These are phyloP conservation scores for Hanseniaspora clermontiae DNA, from an alignment of 805 yeast genomes.

Conservation along the genomic window DNA sequence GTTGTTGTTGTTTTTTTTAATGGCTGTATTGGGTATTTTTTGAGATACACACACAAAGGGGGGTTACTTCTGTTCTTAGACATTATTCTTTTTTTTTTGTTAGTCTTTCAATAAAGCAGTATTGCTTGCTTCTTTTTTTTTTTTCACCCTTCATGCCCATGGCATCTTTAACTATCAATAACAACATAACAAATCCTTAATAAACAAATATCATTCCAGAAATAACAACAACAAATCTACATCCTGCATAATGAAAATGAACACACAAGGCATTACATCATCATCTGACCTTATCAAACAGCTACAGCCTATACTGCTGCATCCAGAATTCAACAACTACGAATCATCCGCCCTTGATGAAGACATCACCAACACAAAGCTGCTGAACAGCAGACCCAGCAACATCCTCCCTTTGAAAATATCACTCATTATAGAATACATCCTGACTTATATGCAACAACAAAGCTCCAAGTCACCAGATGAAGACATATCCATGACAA, in stretches of 20 bases:
- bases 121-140: too few species aligned
- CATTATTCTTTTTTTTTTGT: too few species aligned
- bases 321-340: not conserved
- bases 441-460: constrained; percentile 5
- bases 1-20: too few species aligned
- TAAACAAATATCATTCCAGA: not conserved
- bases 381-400: not conserved
- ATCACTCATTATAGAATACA: constrained; percentile 1
- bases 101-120: too few species aligned
- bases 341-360: constrained; percentile 4
- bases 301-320: constrained; percentile 5
- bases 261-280: not conserved
- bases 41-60: too few species aligned
- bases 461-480: not conserved
- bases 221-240: not conserved
- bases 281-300: constrained; percentile 10
- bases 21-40: too few species aligned
- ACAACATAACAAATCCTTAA: not conserved
- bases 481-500: not conserved
- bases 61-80: too few species aligned
- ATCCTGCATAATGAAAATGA: not conserved
- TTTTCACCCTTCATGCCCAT: too few species aligned
- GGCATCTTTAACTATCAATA: too few species aligned
- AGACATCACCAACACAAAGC: constrained; percentile 5
- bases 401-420: not conserved